Evolutionary conservation across 176 grass and related monocot species (phyloP).

Genomic region (Triticum timopheevii): DNA sequence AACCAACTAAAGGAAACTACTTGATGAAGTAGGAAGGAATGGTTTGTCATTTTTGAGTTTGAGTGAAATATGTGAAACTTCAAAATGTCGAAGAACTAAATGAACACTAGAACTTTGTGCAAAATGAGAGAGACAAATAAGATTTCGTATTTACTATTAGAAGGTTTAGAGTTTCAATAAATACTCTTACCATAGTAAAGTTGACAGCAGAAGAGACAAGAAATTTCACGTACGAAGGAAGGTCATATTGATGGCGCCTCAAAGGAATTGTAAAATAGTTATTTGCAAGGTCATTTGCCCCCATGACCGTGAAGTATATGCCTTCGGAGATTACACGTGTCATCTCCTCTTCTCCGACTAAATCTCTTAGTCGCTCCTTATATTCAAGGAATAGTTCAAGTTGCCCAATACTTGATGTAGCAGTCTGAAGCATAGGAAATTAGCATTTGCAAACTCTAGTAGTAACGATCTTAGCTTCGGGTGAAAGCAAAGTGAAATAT

Average conservation of each 20-base stretch:
- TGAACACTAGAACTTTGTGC: not conserved
- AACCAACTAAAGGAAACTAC: not conserved
- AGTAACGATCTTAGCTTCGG: not conserved
- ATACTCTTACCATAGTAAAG: slow-evolving; percentile 44
- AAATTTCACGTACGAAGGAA: slow-evolving; percentile 47
- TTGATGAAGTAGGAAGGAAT: not conserved
- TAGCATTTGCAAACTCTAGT: not conserved
- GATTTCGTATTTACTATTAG: not conserved
- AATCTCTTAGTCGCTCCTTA: slow-evolving; percentile 39
- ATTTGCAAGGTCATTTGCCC: slow-evolving; percentile 57
- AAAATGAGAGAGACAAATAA: not conserved
- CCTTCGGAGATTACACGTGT: slow-evolving; percentile 28
- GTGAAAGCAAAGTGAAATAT: not conserved
- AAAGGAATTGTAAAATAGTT: slow-evolving; percentile 42
- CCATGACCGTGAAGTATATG: slow-evolving; percentile 38
- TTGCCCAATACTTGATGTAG: slow-evolving; percentile 36
- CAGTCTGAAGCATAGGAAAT: slow-evolving; percentile 28
- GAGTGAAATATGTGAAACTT: not conserved
- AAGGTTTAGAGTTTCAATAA: too few species aligned
- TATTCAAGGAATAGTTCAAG: slow-evolving; percentile 51
- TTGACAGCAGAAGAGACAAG: slow-evolving; percentile 29
- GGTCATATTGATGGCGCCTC: slow-evolving; percentile 34
- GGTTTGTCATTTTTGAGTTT: not conserved
- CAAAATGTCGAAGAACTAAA: not conserved
- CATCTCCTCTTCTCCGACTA: slow-evolving; percentile 43